Conservation (phyloP, 2,329 filamentous ascomycete genomes). For the Exophiala aquamarina region DNA sequence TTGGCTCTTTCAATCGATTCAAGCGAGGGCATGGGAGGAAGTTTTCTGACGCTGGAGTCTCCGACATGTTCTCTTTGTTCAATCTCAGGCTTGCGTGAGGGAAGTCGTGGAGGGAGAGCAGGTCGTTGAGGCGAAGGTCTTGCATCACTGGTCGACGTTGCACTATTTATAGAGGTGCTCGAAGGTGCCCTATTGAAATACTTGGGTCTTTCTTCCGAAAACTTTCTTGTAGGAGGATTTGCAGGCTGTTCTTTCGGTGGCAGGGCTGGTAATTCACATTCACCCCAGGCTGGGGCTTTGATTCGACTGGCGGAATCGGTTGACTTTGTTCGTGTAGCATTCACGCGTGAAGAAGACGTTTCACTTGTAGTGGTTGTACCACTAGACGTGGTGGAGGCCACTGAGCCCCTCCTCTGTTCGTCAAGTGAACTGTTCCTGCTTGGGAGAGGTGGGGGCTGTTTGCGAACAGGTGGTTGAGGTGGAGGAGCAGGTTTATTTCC, state of each 20-base stretch:
- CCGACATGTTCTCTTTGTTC: constrained; percentile 16
- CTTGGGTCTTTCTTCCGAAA: constrained; percentile 36
- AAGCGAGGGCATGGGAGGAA: constrained; percentile 36
- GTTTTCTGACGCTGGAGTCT: constrained; percentile 17
- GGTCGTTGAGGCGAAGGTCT: constrained; percentile 17
- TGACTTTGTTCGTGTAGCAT: constrained; percentile 25
- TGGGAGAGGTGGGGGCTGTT: constrained; percentile 46
- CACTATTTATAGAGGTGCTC: constrained; percentile 26
- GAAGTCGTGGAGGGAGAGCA: constrained; percentile 25
- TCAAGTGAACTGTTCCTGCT: constrained; percentile 41
- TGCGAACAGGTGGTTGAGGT: constrained; percentile 18
- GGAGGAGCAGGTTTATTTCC: constrained; percentile 29
- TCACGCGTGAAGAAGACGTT: constrained; percentile 8
- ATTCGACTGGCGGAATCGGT: constrained; percentile 39
- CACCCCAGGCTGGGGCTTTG: constrained; percentile 58
- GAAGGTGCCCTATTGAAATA: constrained; percentile 39
- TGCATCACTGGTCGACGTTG: constrained; percentile 18
- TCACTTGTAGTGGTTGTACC: constrained; percentile 24
- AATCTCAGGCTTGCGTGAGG: constrained; percentile 18
- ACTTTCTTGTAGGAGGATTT: constrained; percentile 26
- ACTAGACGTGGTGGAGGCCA: constrained; percentile 50
- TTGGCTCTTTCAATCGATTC: constrained; percentile 37
- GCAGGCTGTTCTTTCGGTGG: constrained; percentile 46
- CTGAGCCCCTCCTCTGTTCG: constrained; percentile 38
- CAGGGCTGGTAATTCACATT: constrained; percentile 54